These are phyloP conservation scores for Beta lomatogona DNA, from an alignment of 179 eudicot species.

Conservation along the genomic window DNA sequence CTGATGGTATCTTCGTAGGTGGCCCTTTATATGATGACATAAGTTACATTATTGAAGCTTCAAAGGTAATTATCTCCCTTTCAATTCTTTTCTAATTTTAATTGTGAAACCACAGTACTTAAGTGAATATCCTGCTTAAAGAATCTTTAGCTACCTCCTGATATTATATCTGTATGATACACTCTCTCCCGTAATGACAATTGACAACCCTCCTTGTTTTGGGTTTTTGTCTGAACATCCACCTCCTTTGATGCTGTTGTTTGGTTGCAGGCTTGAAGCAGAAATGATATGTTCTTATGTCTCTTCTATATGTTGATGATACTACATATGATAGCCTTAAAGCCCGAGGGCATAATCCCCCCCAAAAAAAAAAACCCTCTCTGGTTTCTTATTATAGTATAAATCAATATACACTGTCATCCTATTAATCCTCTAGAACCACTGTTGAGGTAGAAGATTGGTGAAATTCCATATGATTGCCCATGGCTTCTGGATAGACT, in stretches of 20 bases:
- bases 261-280: neutral
- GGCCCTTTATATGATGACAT: conserved; percentile 96
- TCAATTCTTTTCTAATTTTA: neutral
- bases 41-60: conserved; percentile 71
- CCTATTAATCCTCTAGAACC: neutral
- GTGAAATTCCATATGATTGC: neutral
- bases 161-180: neutral
- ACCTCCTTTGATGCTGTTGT: neutral
- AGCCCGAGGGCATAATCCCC: too few relatives aligned
- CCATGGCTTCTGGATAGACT: neutral
- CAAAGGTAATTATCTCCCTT: conserved; percentile 57
- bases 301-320: neutral
- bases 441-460: neutral
- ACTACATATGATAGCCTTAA: neutral
- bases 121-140: neutral
- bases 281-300: neutral
- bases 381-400: neutral
- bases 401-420: neutral
- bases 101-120: neutral
- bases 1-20: conserved; percentile 72
- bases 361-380: neutral
- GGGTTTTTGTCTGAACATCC: neutral
- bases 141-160: neutral
- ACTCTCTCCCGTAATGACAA: neutral
- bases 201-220: neutral